Percentiles rank a stretch among this genome's conserved stretches.
Evolutionary conservation across 805 yeast species (phyloP).

Genomic region (Wickerhamomyces subpelliculosus): DNA sequence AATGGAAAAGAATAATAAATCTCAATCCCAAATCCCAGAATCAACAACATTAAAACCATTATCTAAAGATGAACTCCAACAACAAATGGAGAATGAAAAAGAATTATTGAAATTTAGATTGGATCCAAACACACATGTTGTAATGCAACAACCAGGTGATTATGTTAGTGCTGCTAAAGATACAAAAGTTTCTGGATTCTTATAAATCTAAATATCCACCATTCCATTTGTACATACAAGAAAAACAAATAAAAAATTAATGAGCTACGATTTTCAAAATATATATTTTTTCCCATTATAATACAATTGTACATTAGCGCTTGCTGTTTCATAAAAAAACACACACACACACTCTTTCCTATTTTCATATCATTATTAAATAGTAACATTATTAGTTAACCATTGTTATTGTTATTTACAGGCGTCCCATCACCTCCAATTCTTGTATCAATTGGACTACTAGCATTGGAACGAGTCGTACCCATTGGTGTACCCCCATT

Average conservation of each 20-base stretch:
- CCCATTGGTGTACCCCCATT: neutral
- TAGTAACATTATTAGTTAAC: neutral
- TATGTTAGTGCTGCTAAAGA: constrained; percentile 30
- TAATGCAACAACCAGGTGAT: constrained; percentile 34
- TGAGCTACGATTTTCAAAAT: too few relatives aligned
- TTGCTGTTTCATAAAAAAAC: too few relatives aligned
- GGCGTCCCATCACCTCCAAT: neutral
- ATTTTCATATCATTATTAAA: neutral
- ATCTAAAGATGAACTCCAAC: constrained; percentile 13
- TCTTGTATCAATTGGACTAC: constrained; percentile 1
- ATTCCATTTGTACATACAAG: neutral
- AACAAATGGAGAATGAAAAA: constrained; percentile 24
- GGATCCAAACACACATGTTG: constrained; percentile 27
- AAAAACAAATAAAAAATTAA: neutral
- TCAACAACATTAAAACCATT: constrained; percentile 12
- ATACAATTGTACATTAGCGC: too few relatives aligned
- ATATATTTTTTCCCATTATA: too few relatives aligned
- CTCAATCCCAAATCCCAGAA: neutral
- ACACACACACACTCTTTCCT: neutral
- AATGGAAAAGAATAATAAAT: neutral
- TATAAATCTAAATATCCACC: constrained; percentile 18
- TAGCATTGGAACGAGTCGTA: constrained; percentile 3
- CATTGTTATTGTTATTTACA: constrained; percentile 2
- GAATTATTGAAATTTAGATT: constrained; percentile 23
- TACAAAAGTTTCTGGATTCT: constrained; percentile 29